These are phyloP conservation scores for Ustilago hordei DNA, from an alignment of 1,284 basidiomycete genomes.

Conservation along the genomic window DNA sequence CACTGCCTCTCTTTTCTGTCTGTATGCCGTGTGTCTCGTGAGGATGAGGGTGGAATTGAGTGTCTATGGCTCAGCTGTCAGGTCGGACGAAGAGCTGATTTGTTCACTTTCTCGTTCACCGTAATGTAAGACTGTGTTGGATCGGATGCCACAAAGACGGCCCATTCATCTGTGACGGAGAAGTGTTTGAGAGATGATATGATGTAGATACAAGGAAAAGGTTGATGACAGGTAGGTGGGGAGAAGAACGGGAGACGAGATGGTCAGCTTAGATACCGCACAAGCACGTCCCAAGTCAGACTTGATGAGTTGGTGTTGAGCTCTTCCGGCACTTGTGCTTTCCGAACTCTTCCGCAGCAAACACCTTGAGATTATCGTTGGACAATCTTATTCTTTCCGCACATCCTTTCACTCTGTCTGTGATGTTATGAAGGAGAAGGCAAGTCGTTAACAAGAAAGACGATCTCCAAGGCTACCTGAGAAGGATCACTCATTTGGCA, in stretches of 20 bases:
- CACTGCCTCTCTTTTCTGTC: background rate
- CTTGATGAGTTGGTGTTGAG: too few relatives aligned
- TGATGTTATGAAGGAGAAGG: background rate
- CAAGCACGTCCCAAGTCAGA: too few relatives aligned
- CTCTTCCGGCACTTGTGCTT: background rate
- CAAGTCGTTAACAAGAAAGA: background rate
- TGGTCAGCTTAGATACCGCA: too few relatives aligned
- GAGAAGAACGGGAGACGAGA: too few relatives aligned
- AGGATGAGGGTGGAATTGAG: too few relatives aligned
- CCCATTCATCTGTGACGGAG: background rate
- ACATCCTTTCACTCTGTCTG: background rate
- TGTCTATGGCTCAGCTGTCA: too few relatives aligned
- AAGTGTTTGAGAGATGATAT: background rate
- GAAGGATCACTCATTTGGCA: too few relatives aligned
- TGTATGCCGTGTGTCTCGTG: background rate
- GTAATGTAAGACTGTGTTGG: background rate
- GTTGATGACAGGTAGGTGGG: too few relatives aligned
- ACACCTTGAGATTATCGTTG: background rate
- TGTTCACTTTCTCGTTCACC: background rate
- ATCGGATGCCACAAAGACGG: background rate
- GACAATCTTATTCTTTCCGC: background rate
- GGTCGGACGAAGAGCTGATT: background rate
- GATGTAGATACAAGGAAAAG: too few relatives aligned
- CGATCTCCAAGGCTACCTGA: background rate
- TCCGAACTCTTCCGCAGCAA: background rate